phyloP scores from a whole-genome alignment of 345 rosid genomes.

The Firmiana major region DNA sequence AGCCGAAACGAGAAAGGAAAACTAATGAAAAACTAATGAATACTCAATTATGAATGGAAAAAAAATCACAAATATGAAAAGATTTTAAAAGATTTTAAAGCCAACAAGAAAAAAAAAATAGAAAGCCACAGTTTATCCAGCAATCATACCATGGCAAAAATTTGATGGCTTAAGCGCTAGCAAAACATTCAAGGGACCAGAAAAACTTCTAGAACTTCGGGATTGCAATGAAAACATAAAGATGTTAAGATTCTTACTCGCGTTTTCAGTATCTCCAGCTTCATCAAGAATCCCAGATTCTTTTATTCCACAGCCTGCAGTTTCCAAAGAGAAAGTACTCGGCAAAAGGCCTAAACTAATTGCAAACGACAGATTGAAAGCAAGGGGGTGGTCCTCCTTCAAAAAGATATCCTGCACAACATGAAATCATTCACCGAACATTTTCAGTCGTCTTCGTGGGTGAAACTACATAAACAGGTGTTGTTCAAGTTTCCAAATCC shows the following conservation, averaged over 20 bases:
- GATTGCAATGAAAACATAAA: background rate
- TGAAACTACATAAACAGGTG: conserved; percentile 17
- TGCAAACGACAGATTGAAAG: conserved; percentile 69
- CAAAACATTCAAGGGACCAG: background rate
- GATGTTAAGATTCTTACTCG: conserved; percentile 48
- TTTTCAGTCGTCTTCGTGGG: background rate
- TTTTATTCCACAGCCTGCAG: conserved; percentile 87
- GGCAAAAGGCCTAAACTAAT: conserved; percentile 91
- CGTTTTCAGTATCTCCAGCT: conserved; percentile 65
- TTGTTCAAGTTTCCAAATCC: conserved; percentile 1
- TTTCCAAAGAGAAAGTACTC: conserved; percentile 56
- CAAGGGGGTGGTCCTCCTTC: conserved; percentile 93
- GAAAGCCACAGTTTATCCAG: background rate
- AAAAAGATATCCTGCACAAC: conserved; percentile 60
- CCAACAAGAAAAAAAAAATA: conserved; percentile 12
- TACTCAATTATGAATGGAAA: background rate
- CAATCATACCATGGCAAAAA: background rate
- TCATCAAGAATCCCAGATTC: conserved; percentile 67
- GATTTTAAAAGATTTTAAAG: background rate
- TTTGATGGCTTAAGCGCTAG: background rate
- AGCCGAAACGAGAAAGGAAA: conserved; percentile 14
- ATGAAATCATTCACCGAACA: conserved; percentile 17
- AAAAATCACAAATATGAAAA: background rate
- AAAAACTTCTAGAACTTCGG: background rate
- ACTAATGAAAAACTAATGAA: conserved; percentile 8